Percentiles rank a stretch among this genome's conserved stretches.
These are phyloP conservation scores for Penicillium cataractarum DNA, from an alignment of 495 filamentous ascomycete genomes.

Conservation along the genomic window DNA sequence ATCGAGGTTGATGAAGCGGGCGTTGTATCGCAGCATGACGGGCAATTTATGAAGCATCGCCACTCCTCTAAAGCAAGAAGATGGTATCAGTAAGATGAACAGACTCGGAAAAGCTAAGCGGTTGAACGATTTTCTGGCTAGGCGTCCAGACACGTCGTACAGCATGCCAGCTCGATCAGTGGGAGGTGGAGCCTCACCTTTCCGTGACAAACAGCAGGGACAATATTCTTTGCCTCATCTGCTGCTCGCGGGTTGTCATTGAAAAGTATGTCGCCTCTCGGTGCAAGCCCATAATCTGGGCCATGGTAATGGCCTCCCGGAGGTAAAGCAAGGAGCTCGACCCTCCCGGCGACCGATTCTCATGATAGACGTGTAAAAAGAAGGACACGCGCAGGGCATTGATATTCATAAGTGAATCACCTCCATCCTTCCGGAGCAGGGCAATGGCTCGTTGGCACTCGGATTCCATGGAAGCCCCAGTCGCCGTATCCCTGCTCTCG, in stretches of 20 bases:
- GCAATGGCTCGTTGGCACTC: not conserved
- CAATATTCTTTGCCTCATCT: not conserved
- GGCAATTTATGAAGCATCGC: conserved; percentile 4
- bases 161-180: not conserved
- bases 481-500: not conserved
- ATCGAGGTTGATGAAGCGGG: not conserved
- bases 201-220: conserved; percentile 2
- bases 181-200: not conserved
- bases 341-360: not conserved
- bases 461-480: not conserved
- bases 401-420: not conserved
- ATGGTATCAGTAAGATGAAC: not conserved
- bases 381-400: conserved; percentile 2
- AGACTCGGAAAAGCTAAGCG: not conserved
- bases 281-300: conserved; percentile 6
- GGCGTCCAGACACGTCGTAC: not conserved
- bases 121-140: not conserved
- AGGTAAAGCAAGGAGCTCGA: conserved; percentile 3
- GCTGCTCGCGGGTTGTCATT: not conserved
- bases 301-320: not conserved
- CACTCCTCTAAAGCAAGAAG: not conserved
- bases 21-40: not conserved
- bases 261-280: not conserved
- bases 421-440: not conserved
- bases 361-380: conserved; percentile 4